These are phyloP conservation scores for Globisporangium ultimum DNA, from an alignment of 352 stramenopile genomes.

Conservation along the genomic window DNA sequence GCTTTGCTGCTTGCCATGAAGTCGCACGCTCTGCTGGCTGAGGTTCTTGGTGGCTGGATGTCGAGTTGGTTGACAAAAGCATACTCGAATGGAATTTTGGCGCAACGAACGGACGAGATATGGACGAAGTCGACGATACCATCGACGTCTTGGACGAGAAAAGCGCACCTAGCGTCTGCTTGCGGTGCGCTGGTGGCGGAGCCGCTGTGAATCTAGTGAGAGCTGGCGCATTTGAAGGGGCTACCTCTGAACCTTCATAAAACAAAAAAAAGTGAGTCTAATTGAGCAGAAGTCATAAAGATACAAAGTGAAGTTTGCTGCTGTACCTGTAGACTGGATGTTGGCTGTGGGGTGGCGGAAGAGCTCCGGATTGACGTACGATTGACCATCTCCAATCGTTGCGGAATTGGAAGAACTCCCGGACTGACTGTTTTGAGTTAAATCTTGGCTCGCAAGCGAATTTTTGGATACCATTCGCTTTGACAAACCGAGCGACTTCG, in stretches of 20 bases:
- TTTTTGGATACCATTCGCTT: constrained; percentile 21
- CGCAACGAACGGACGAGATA: constrained; percentile 53
- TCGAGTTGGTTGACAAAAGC: not conserved
- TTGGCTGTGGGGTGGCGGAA: constrained; percentile 25
- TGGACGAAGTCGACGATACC: constrained; percentile 63
- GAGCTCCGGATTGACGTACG: constrained; percentile 72
- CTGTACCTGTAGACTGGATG: constrained; percentile 17
- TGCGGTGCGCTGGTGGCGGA: constrained; percentile 21
- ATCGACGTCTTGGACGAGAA: constrained; percentile 57
- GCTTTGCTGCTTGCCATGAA: constrained; percentile 31
- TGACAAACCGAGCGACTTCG: constrained; percentile 41
- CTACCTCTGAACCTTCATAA: not conserved
- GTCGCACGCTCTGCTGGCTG: constrained; percentile 14
- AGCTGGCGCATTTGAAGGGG: not conserved
- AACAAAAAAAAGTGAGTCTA: not conserved
- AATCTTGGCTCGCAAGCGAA: constrained; percentile 1
- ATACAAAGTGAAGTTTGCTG: not conserved
- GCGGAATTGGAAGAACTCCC: constrained; percentile 5
- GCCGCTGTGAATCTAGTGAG: not conserved
- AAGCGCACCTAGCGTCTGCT: constrained; percentile 50
- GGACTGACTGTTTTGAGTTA: constrained; percentile 5
- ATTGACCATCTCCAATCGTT: constrained; percentile 77
- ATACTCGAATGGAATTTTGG: constrained; percentile 18
- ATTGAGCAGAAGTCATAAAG: not conserved
- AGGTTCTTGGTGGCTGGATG: not conserved